Evolutionary conservation across 371 early-diverging fungal species (phyloP).

Genomic region (Mortierella sp.): DNA sequence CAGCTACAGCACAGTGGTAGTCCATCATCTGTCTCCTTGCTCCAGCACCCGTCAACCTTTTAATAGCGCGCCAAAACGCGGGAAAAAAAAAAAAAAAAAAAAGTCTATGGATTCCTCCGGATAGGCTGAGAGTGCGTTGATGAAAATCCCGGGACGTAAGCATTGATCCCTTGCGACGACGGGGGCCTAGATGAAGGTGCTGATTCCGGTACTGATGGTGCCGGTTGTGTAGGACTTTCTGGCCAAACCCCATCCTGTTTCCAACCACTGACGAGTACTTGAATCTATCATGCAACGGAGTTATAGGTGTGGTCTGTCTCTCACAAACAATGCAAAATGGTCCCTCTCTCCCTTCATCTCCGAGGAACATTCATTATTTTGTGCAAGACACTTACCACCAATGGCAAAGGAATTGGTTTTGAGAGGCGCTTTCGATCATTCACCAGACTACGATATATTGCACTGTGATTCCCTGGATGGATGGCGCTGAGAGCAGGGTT

Average conservation of each 20-base stretch:
- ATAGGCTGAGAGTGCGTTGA: constrained; percentile 28
- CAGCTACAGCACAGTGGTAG: too few relatives aligned
- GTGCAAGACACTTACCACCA: constrained; percentile 52
- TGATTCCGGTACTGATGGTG: constrained; percentile 15
- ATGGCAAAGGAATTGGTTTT: constrained; percentile 49
- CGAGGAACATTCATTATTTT: too few relatives aligned
- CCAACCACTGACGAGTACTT: constrained; percentile 55
- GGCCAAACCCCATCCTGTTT: constrained; percentile 54
- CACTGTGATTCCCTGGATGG: constrained; percentile 28
- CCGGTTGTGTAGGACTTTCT: constrained; percentile 25
- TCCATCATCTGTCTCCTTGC: too few relatives aligned
- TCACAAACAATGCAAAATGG: too few relatives aligned
- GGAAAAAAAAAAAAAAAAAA: background rate
- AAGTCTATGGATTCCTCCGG: constrained; percentile 7
- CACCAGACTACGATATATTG: constrained; percentile 50
- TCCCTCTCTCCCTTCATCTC: too few relatives aligned
- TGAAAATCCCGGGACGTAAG: constrained; percentile 31
- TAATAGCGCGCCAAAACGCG: too few relatives aligned
- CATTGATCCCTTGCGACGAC: constrained; percentile 14
- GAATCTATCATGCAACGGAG: constrained; percentile 18
- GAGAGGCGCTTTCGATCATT: constrained; percentile 43
- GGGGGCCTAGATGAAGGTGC: background rate
- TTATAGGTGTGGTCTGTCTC: too few relatives aligned
- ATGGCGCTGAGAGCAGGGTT: constrained; percentile 44
- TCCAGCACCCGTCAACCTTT: too few relatives aligned